A percentile compares a stretch with the other conserved stretches of the same genome.
Evolutionary conservation across 1,284 basidiomycete genomes (phyloP).

Genomic region (Mycosarcoma maydis): DNA sequence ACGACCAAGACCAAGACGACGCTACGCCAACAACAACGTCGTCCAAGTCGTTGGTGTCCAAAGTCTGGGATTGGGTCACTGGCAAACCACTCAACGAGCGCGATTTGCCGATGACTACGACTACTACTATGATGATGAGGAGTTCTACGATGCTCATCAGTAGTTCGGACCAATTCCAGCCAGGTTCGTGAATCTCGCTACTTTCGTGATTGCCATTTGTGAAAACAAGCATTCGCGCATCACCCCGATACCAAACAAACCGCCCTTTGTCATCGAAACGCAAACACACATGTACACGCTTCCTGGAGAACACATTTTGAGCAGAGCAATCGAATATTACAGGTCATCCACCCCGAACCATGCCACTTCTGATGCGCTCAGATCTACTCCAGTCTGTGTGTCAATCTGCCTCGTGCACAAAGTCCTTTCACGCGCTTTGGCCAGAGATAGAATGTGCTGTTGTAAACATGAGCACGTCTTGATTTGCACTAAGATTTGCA

Average conservation of each 20-base stretch:
- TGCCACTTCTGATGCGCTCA: no score
- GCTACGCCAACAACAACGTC: background rate
- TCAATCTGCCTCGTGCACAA: no score
- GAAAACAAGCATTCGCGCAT: no score
- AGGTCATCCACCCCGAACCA: background rate
- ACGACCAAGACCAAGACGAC: conserved; percentile 6
- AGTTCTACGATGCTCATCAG: conserved; percentile 22
- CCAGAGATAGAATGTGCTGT: no score
- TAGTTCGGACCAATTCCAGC: no score
- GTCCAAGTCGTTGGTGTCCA: background rate
- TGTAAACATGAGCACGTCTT: background rate
- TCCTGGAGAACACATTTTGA: conserved; percentile 10
- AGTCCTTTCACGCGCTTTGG: no score
- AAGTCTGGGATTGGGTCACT: conserved; percentile 41
- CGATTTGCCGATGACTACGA: conserved; percentile 18
- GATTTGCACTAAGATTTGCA: no score
- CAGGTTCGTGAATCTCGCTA: no score
- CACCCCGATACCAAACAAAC: no score
- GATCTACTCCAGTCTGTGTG: no score
- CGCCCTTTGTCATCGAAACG: conserved; percentile 6
- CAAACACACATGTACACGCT: background rate
- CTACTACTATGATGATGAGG: conserved; percentile 12
- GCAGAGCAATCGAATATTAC: conserved; percentile 1
- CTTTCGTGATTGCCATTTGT: no score
- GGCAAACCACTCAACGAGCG: conserved; percentile 17